Conservation (phyloP, 78 protist species). For the Cavenderia fasciculata region DNA sequence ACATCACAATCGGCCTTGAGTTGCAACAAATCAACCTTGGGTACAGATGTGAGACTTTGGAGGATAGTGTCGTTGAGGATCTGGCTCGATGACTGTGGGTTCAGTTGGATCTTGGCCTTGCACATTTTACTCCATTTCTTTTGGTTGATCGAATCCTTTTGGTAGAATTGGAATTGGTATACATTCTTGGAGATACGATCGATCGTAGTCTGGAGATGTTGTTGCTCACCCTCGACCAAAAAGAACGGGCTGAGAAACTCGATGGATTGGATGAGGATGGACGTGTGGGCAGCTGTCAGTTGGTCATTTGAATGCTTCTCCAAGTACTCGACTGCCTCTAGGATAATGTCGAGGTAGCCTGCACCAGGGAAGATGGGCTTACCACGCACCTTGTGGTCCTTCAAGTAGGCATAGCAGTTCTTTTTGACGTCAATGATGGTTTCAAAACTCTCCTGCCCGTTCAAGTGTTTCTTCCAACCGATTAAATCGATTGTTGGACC, state of each 20-base stretch:
- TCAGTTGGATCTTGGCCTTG: no score
- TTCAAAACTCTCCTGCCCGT: not conserved
- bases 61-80: no score
- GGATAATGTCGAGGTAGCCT: conserved; percentile 50
- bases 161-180: not conserved
- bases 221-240: not conserved
- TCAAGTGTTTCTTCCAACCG: not conserved
- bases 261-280: not conserved
- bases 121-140: conserved; percentile 27
- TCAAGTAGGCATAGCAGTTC: not conserved
- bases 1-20: no score
- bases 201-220: not conserved
- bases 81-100: no score
- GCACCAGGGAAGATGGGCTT: conserved; percentile 71
- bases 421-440: not conserved
- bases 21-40: no score
- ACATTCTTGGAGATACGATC: not conserved
- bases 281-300: not conserved
- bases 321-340: no score
- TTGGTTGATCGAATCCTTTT: conserved; percentile 9
- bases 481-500: conserved; percentile 18
- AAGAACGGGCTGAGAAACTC: conserved; percentile 28
- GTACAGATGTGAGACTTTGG: no score
- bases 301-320: no score
- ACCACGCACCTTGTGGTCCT: conserved; percentile 39